Evolutionary conservation across 2,329 filamentous ascomycete genomes (phyloP).

Genomic region (Furcasterigmium furcatum): DNA sequence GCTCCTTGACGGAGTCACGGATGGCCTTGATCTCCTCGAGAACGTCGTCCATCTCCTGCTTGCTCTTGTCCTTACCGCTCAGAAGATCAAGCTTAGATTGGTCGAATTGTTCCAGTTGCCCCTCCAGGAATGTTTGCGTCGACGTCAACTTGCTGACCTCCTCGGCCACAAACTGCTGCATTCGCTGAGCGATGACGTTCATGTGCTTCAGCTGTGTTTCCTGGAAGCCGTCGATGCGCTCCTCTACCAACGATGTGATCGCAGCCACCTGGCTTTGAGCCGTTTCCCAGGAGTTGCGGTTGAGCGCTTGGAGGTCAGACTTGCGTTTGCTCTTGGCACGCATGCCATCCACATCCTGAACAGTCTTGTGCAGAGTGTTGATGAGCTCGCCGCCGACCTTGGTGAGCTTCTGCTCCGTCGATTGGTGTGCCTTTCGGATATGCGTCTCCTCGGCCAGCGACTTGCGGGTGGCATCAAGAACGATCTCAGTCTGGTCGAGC

Average conservation of each 20-base stretch:
- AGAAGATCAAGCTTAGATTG: slow-evolving; percentile 66
- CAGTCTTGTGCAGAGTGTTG: slow-evolving; percentile 72
- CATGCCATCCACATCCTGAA: slow-evolving; percentile 75
- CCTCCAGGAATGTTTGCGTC: slow-evolving; percentile 67
- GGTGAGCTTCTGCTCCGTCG: slow-evolving; percentile 76
- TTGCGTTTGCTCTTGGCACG: slow-evolving; percentile 85
- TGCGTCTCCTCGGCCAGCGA: slow-evolving; percentile 75
- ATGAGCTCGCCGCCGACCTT: slow-evolving; percentile 74
- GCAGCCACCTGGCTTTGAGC: slow-evolving; percentile 74
- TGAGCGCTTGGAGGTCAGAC: slow-evolving; percentile 77
- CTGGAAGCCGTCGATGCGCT: slow-evolving; percentile 69
- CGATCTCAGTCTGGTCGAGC: slow-evolving; percentile 83
- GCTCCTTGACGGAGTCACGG: slow-evolving; percentile 81
- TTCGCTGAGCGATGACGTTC: slow-evolving; percentile 61
- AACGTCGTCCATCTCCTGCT: slow-evolving; percentile 85
- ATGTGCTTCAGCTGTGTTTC: slow-evolving; percentile 71
- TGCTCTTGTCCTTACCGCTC: slow-evolving; percentile 64
- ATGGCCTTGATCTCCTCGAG: slow-evolving; percentile 90
- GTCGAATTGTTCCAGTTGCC: slow-evolving; percentile 66
- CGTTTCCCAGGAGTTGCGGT: slow-evolving; percentile 74
- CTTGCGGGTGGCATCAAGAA: slow-evolving; percentile 73
- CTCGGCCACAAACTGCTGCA: slow-evolving; percentile 72
- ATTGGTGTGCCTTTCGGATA: slow-evolving; percentile 78
- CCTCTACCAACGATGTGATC: slow-evolving; percentile 74
- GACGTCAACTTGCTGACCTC: slow-evolving; percentile 70